phyloP scores from a whole-genome alignment of 176 grass and related monocot genomes.

The Raddia distichophylla region DNA sequence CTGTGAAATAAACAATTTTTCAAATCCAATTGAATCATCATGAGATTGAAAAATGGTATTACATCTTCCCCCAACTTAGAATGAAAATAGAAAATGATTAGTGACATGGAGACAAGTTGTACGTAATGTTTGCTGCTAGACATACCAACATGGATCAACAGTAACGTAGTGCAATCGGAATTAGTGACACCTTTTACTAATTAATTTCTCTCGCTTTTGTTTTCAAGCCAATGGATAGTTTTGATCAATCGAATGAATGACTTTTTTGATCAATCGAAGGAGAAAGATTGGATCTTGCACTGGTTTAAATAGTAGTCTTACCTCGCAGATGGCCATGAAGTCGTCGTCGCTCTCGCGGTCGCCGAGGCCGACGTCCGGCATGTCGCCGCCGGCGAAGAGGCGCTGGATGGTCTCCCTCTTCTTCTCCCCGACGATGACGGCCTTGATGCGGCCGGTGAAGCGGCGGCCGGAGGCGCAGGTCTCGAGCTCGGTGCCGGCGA shows the following conservation, averaged over 20 bases:
- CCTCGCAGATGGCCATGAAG: slow-evolving; percentile 93
- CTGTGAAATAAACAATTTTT: neutral
- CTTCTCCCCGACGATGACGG: no score
- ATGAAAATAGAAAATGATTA: neutral
- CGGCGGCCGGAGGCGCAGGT: no score
- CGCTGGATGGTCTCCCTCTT: slow-evolving; percentile 45
- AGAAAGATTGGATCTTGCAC: neutral
- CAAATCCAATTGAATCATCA: neutral
- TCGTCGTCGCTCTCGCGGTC: slow-evolving; percentile 89
- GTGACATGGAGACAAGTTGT: neutral
- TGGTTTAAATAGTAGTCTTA: neutral
- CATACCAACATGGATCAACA: neutral
- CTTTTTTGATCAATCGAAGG: no score
- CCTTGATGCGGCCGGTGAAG: no score
- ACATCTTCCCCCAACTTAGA: neutral
- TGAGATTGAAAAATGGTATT: no score
- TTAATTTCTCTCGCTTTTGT: no score
- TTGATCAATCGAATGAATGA: no score
- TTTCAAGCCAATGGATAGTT: no score
- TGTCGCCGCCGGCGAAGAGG: slow-evolving; percentile 40
- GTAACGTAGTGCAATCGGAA: neutral
- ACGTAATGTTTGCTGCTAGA: neutral
- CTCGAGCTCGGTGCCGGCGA: no score
- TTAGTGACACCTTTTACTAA: neutral
- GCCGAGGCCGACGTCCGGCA: slow-evolving; percentile 78